phyloP scores from a whole-genome alignment of 2,329 filamentous ascomycete species.

The Nothopassalora personata region DNA sequence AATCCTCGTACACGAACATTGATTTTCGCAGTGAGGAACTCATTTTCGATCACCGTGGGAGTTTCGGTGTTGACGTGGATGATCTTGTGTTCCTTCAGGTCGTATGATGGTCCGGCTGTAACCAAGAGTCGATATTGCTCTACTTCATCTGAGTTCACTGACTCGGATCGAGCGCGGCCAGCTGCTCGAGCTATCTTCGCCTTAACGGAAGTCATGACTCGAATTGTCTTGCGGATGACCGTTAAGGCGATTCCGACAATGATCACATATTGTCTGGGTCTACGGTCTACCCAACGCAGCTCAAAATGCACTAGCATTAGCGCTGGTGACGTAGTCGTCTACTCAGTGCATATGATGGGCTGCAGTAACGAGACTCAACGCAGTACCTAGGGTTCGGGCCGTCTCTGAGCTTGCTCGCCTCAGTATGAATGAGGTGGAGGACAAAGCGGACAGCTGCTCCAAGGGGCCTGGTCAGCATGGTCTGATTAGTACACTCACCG shows the following conservation, averaged over 20 bases:
- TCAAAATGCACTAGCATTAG: neutral
- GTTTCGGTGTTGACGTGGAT: slow-evolving; percentile 65
- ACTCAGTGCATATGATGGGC: neutral
- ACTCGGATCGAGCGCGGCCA: neutral
- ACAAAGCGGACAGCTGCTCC: neutral
- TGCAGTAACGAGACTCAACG: neutral
- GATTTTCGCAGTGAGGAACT: slow-evolving; percentile 61
- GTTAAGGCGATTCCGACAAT: neutral
- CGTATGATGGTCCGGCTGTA: slow-evolving; percentile 73
- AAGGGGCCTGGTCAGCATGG: too few species aligned
- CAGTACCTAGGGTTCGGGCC: neutral
- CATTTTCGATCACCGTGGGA: slow-evolving; percentile 58
- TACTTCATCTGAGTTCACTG: slow-evolving; percentile 30
- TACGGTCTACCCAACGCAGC: neutral
- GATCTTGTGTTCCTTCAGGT: slow-evolving; percentile 59
- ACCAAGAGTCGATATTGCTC: slow-evolving; percentile 71
- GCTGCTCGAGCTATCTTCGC: neutral
- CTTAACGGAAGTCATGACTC: slow-evolving; percentile 2
- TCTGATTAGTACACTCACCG: too few species aligned
- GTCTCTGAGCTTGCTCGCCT: neutral
- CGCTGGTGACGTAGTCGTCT: neutral
- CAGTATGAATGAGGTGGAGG: neutral
- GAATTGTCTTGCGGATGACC: neutral
- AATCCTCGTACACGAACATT: slow-evolving; percentile 69
- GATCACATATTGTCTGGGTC: neutral